Evolutionary conservation across 2,329 filamentous ascomycete species (phyloP), one percentile per base, ranked within the genome.

Genomic region (Ampelomyces quisqualis): DNA sequence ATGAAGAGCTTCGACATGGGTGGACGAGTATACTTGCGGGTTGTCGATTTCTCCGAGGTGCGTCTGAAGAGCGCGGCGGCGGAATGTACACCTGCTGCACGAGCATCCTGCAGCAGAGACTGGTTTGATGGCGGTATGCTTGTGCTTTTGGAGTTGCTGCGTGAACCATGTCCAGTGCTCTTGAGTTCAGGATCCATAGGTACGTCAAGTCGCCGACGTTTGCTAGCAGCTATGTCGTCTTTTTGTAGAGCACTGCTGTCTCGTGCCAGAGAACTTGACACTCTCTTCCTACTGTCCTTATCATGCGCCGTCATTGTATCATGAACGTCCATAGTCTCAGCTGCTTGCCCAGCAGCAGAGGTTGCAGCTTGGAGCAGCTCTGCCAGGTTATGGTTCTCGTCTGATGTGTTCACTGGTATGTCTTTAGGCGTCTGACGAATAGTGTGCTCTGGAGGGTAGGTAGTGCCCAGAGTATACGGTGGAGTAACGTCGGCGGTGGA

Each of bases 1-100:
- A 75, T 64, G 51, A 79, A 80, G 24, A 81, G 67, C 45, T 78
- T 79, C 27, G 76, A 78, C 69, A 80, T 79, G 4, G 78, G 76
- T 14, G 77, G 77, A 1, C 78, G 73, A 1, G 77, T 80, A 52
- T 78, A 75, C 52, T 80, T 80, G 58, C 78, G 78, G 35, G 73
- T 71, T 22, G 69, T 68, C 3, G 69, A 68, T 3, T 72, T 60
- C 10, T 57, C 53, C 1, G 62, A 62, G 7, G 65, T 43, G n/a
- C 52, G 58, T 9, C 77, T 70, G 49, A 79, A 80, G 7, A 79
- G 65, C 3, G 77, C 76, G 1, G 74, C 74, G 1, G 77, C 77
- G 15, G 64, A 68, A 59, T 78, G 75, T 4, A 78, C 69, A 33
- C 75, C 77, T 24, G 72, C 71, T 15, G 74, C 69, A 21, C 73